Base-by-base conservation (phyloP, 2,329 filamentous ascomycete genomes). In the Coniochaeta pulveracea region DNA sequence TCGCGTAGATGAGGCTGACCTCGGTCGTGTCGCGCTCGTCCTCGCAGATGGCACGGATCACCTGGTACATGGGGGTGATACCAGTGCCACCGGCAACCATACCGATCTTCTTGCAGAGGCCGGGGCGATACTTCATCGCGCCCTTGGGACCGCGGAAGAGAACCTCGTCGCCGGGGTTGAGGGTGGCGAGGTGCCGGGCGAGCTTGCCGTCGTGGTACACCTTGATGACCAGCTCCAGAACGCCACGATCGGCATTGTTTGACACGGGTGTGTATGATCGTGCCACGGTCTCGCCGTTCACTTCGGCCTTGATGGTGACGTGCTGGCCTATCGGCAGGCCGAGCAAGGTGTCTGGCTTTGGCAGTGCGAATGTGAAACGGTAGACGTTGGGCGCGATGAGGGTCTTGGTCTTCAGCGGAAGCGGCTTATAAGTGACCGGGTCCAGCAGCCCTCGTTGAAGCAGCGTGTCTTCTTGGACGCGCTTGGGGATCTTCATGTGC, bases 141-240 rank as follows among this genome's bases (percentile, higher is more conserved):
- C 70, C 70, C 46, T 71, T 73, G 23, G 71, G 69, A 0, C 70
- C 71, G 10, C 69, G 60, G 45, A 75, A 63, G 3, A 59, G 50
- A 3, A 72, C 61, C 40, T 58, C 50, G 34, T 72, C 64, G 10
- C 68, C 68, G 6, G 66, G 37, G 1, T 60, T 35, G 3, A 75
- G 55, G 26, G 55, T 48, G 2, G 53, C 55, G 3, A 75, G 57
- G 43, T 72, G 68, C 10, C 54, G 50, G 2, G 68, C 70, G n/a
- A 72, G 50, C 22, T 56, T 48, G 18, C 70, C 69, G 28, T 78
- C 69, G 40, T 83, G 80, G 65, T 98, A 98, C 51, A 76, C 76
- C 72, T 98, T 98, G 51, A 98, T 72, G 33, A 98, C 58, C 39
- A 98, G 76, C 48, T 96, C 89, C 43, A 98, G 47, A 3, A 50